phyloP scores from a whole-genome alignment of 2,329 filamentous ascomycete species.

The Didymella segeticola region DNA sequence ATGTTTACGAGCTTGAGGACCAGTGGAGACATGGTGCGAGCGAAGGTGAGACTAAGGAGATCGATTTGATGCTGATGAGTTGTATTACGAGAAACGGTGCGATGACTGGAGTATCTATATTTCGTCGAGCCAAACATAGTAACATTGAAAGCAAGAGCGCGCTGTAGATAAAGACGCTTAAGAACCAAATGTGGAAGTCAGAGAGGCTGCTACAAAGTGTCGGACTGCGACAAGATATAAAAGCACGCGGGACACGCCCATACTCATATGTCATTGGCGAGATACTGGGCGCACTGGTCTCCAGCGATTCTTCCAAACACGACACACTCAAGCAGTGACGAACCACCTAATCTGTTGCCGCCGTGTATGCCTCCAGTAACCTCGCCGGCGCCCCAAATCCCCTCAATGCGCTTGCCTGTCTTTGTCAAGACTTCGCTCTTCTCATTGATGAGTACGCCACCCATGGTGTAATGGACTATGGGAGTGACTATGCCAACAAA shows the following conservation, averaged over 20 bases:
- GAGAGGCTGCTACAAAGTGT: not conserved
- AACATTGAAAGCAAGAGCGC: too few species aligned
- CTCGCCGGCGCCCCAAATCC: slow-evolving; percentile 69
- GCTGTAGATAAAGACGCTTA: too few species aligned
- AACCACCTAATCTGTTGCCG: slow-evolving; percentile 67
- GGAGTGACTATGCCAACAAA: slow-evolving; percentile 68
- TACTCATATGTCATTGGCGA: not conserved
- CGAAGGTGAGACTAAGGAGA: too few species aligned
- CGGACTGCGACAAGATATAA: not conserved
- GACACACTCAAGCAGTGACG: slow-evolving; percentile 68
- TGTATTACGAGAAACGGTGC: too few species aligned
- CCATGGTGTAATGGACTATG: slow-evolving; percentile 72
- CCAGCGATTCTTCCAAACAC: slow-evolving; percentile 69
- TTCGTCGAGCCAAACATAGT: too few species aligned
- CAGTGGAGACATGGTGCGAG: not conserved
- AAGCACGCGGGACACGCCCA: not conserved
- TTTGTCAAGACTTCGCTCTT: slow-evolving; percentile 59
- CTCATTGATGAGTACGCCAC: slow-evolving; percentile 65
- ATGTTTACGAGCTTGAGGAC: not conserved
- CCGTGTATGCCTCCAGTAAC: slow-evolving; percentile 70
- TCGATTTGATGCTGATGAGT: too few species aligned
- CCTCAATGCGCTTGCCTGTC: slow-evolving; percentile 56
- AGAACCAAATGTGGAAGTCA: too few species aligned
- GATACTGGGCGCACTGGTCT: slow-evolving; percentile 22
- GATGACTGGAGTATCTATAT: too few species aligned